These are phyloP conservation scores for Plectosphaerella sp. DNA, from an alignment of 2,329 filamentous ascomycete genomes.

Conservation along the genomic window DNA sequence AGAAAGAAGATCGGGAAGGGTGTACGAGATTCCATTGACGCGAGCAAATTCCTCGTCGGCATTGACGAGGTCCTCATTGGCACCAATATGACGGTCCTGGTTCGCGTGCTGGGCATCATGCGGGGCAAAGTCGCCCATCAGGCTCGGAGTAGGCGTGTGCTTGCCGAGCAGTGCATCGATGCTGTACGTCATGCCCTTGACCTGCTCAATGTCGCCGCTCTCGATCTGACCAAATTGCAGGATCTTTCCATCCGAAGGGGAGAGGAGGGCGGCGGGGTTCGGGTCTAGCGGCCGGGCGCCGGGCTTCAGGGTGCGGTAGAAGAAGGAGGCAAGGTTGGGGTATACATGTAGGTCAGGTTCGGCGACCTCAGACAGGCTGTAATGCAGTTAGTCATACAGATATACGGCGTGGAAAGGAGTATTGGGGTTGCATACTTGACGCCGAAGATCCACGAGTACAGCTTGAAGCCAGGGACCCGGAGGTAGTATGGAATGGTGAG, in stretches of 20 bases:
- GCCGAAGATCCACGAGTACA: constrained; percentile 89
- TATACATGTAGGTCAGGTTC: constrained; percentile 87
- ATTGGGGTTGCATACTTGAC: constrained; percentile 52
- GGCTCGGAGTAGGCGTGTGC: constrained; percentile 50
- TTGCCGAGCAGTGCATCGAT: constrained; percentile 86
- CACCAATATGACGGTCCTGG: constrained; percentile 23
- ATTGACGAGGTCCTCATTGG: constrained; percentile 64
- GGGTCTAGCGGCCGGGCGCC: constrained; percentile 81
- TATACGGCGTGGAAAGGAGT: not conserved
- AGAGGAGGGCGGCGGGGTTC: constrained; percentile 73
- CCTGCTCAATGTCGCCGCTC: constrained; percentile 92
- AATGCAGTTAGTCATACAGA: constrained; percentile 15
- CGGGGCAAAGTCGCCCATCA: constrained; percentile 33
- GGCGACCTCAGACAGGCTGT: constrained; percentile 76
- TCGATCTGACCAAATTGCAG: constrained; percentile 91
- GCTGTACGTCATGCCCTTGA: constrained; percentile 97
- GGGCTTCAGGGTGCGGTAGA: constrained; percentile 91
- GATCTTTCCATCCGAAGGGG: constrained; percentile 84
- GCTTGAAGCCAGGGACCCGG: constrained; percentile 82
- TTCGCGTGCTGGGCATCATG: constrained; percentile 16
- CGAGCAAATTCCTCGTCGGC: constrained; percentile 89
- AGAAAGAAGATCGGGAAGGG: constrained; percentile 80
- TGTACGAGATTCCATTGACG: constrained; percentile 94
- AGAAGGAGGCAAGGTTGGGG: constrained; percentile 92
- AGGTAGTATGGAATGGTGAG: constrained; percentile 82